These are phyloP conservation scores for Seiridium unicorne DNA, from an alignment of 2,329 filamentous ascomycete genomes.

Conservation along the genomic window DNA sequence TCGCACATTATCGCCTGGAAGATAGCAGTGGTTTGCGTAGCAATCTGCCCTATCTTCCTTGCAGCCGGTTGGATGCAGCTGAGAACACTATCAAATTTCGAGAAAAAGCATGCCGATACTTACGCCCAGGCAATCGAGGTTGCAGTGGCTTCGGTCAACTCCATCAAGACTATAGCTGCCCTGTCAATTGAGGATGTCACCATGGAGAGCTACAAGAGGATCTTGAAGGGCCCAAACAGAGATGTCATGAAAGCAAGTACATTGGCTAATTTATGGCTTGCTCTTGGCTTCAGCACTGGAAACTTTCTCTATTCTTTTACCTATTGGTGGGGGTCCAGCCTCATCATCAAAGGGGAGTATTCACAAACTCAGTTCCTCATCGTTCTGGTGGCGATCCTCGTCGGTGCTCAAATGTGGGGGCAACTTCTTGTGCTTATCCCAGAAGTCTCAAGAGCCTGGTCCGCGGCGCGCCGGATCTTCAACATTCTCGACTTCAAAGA, in stretches of 20 bases:
- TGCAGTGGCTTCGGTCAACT: conserved; percentile 70
- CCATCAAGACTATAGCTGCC: conserved; percentile 69
- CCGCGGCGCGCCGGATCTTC: conserved; percentile 48
- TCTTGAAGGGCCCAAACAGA: conserved; percentile 32
- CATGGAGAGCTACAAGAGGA: conserved; percentile 36
- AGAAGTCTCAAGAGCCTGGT: conserved; percentile 57
- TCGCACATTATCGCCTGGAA: conserved; percentile 76
- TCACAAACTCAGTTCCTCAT: conserved; percentile 59
- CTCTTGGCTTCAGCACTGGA: conserved; percentile 45
- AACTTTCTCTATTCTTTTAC: conserved; percentile 62
- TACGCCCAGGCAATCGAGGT: conserved; percentile 72
- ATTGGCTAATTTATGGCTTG: conserved; percentile 43
- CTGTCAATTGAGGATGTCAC: conserved; percentile 64
- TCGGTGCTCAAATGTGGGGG: conserved; percentile 60
- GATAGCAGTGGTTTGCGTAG: conserved; percentile 64
- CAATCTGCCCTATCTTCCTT: conserved; percentile 54
- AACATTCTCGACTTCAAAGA: conserved; percentile 24
- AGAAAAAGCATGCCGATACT: conserved; percentile 57
- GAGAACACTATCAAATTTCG: conserved; percentile 25
- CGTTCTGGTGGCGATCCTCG: conserved; percentile 59
- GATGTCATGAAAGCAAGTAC: conserved; percentile 35
- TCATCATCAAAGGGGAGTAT: conserved; percentile 58
- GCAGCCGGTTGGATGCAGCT: conserved; percentile 38
- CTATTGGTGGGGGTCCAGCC: conserved; percentile 66
- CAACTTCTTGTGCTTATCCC: conserved; percentile 65